Evolutionary conservation across 2,329 filamentous ascomycete species (phyloP).

Genomic region (Arthrobotrys pseudoclavata): DNA sequence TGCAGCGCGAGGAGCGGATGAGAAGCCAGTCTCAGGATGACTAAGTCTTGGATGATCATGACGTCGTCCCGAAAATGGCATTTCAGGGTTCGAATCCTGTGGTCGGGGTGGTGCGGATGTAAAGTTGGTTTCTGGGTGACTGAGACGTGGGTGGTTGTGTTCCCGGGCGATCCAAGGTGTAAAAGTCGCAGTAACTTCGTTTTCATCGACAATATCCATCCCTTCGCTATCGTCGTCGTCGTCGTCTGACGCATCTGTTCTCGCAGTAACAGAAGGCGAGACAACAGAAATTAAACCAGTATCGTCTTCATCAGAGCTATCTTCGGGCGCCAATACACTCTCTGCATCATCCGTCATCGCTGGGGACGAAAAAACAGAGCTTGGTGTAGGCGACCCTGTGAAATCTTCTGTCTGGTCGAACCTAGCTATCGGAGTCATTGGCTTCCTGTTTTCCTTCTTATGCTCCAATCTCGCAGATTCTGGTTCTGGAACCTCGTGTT

Average conservation of each 20-base stretch:
- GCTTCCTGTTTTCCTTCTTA: slow-evolving; percentile 69
- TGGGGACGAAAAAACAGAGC: slow-evolving; percentile 55
- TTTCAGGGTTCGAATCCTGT: slow-evolving; percentile 54
- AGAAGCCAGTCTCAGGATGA: slow-evolving; percentile 55
- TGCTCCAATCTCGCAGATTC: slow-evolving; percentile 77
- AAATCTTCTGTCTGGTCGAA: slow-evolving; percentile 54
- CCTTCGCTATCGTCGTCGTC: slow-evolving; percentile 56
- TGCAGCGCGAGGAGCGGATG: slow-evolving; percentile 37
- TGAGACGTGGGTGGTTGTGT: slow-evolving; percentile 57
- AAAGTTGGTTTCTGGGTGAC: slow-evolving; percentile 58
- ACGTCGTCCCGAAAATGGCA: slow-evolving; percentile 52
- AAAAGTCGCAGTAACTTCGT: slow-evolving; percentile 59
- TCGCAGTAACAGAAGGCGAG: slow-evolving; percentile 54
- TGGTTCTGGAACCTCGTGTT: slow-evolving; percentile 72
- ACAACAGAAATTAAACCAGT: slow-evolving; percentile 61
- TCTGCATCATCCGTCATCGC: slow-evolving; percentile 58
- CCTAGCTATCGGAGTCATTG: slow-evolving; percentile 50
- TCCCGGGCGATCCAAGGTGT: slow-evolving; percentile 56
- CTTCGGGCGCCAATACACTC: slow-evolving; percentile 48
- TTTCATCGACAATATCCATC: slow-evolving; percentile 57
- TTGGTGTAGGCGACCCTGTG: slow-evolving; percentile 54
- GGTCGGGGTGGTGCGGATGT: slow-evolving; percentile 52
- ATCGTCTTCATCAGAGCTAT: slow-evolving; percentile 59
- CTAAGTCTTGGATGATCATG: slow-evolving; percentile 58
- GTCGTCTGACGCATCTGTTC: slow-evolving; percentile 50